These are phyloP conservation scores for Aegilops umbellulata DNA, from an alignment of 176 grass and related monocot genomes.

Conservation along the genomic window DNA sequence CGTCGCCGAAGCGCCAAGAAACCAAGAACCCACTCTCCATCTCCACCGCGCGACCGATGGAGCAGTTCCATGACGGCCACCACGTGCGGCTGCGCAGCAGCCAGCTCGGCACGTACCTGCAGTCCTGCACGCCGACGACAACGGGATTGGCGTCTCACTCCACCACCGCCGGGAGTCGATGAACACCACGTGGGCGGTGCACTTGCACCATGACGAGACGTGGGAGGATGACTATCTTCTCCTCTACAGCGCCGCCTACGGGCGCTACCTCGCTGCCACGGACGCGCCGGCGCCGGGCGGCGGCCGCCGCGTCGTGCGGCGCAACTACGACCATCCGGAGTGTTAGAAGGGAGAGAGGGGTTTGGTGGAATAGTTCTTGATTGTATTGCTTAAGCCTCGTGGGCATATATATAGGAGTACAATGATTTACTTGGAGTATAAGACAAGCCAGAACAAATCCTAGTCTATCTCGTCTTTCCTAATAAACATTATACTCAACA, in stretches of 20 bases:
- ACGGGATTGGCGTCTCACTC: not conserved
- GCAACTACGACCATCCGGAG: not conserved
- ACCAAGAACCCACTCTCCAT: not conserved
- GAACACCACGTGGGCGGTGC: slow-evolving; percentile 19
- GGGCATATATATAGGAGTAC: too few species aligned
- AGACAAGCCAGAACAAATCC: too few species aligned
- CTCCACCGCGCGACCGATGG: not conserved
- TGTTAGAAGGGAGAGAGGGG: too few species aligned
- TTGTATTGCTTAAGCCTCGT: too few species aligned
- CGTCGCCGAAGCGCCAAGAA: not conserved
- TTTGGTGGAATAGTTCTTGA: too few species aligned
- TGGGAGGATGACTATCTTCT: too few species aligned
- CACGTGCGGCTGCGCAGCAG: slow-evolving; percentile 16
- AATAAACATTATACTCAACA: too few species aligned
- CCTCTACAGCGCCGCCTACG: slow-evolving; percentile 13
- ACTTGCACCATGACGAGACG: too few species aligned
- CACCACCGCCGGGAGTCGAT: not conserved
- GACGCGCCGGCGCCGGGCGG: not conserved
- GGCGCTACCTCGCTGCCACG: slow-evolving; percentile 4
- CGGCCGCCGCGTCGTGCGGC: not conserved
- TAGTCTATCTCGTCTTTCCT: too few species aligned
- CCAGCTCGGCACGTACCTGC: not conserved
- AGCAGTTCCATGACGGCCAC: not conserved
- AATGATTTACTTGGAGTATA: too few species aligned
- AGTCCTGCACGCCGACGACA: slow-evolving; percentile 10